A percentile compares a stretch with the other conserved stretches of the same genome.
Conservation (phyloP, 2,329 filamentous ascomycete genomes). For the Sporothrix globosa region DNA sequence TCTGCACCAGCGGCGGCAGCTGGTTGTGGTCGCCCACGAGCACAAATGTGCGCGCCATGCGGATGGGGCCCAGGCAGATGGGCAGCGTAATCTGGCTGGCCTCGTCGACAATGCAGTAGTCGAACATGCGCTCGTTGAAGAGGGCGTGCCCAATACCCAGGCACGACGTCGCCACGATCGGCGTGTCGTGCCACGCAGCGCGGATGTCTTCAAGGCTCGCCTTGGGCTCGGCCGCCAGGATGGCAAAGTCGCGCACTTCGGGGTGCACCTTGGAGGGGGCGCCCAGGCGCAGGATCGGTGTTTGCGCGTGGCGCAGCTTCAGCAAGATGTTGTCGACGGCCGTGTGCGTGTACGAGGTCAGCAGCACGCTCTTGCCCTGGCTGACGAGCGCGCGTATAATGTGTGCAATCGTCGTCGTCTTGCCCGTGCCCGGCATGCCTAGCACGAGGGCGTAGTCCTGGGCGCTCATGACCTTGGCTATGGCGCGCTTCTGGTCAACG, state of each 20-base stretch:
- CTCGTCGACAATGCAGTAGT: conserved; percentile 98
- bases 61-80: conserved; percentile 89
- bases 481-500: conserved; percentile 80
- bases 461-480: conserved; percentile 94
- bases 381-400: conserved; percentile 89
- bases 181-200: conserved; percentile 79
- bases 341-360: conserved; percentile 96
- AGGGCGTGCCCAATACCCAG: conserved; percentile 86
- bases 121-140: conserved; percentile 86
- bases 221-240: conserved; percentile 73
- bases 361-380: conserved; percentile 86
- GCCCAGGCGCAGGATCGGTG: conserved; percentile 82
- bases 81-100: conserved; percentile 96
- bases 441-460: conserved; percentile 95
- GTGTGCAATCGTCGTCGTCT: conserved; percentile 96
- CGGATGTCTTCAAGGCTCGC: conserved; percentile 81
- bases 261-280: conserved; percentile 83
- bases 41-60: conserved; percentile 90
- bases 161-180: conserved; percentile 93
- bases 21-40: conserved; percentile 97
- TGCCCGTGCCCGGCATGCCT: conserved; percentile 97
- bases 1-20: conserved; percentile 89
- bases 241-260: conserved; percentile 83
- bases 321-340: conserved; percentile 97
- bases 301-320: conserved; percentile 72